A percentile compares a stretch with the other conserved stretches of the same genome.
These are phyloP conservation scores for Aspergillus sclerotioniger DNA, from an alignment of 495 filamentous ascomycete genomes.

Conservation along the genomic window DNA sequence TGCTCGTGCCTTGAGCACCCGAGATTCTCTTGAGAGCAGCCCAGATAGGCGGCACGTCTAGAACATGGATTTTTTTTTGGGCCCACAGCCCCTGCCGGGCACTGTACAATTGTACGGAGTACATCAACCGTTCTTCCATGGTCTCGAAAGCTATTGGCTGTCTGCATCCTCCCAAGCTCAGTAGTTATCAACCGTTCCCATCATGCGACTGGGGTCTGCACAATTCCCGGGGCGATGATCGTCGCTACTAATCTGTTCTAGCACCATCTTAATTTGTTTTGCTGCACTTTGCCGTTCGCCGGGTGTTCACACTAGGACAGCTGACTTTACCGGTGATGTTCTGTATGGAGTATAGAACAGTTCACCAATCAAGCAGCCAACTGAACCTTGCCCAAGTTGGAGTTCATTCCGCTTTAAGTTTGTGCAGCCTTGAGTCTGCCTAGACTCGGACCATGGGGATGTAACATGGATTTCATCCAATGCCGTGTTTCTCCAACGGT, in stretches of 20 bases:
- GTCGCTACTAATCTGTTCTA: constrained; percentile 34
- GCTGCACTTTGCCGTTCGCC: constrained; percentile 39
- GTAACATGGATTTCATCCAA: constrained; percentile 38
- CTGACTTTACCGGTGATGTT: constrained; percentile 33
- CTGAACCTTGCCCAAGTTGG: constrained; percentile 19
- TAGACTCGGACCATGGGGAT: constrained; percentile 27
- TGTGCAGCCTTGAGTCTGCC: constrained; percentile 24
- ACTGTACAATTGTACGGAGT: constrained; percentile 6
- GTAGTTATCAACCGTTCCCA: constrained; percentile 33
- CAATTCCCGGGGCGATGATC: constrained; percentile 38
- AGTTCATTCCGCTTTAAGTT: constrained; percentile 25
- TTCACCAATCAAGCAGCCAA: constrained; percentile 21
- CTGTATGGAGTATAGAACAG: constrained; percentile 33
- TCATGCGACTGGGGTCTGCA: constrained; percentile 45
- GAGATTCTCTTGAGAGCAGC: constrained; percentile 25
- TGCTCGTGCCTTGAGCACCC: constrained; percentile 31
- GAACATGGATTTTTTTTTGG: constrained; percentile 20
- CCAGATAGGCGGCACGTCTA: constrained; percentile 27
- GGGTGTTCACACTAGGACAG: constrained; percentile 40
- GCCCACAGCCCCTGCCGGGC: constrained; percentile 19
- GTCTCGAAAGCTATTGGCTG: constrained; percentile 27
- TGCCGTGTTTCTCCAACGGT: constrained; percentile 29
- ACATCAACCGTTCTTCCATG: constrained; percentile 13
- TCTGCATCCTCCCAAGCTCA: constrained; percentile 30
- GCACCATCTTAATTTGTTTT: constrained; percentile 44